Base-by-base conservation (phyloP, 2,329 filamentous ascomycete genomes). In the Fusarium annulatum region DNA sequence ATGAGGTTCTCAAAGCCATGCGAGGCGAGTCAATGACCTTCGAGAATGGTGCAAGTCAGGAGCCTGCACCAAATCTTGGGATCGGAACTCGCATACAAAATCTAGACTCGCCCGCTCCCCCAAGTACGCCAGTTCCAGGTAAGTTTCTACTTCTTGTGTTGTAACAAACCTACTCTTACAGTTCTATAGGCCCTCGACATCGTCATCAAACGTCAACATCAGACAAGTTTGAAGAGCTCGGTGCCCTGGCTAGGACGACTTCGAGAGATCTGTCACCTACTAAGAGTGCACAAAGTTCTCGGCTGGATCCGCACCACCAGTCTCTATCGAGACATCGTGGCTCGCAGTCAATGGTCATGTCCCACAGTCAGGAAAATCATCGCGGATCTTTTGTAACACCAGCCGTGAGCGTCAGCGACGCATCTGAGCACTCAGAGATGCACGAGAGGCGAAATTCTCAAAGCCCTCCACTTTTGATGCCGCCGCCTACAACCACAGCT, bases 1-100 rank as follows among this genome's bases (percentile, higher is more conserved):
- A 91, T 51, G 95, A 98, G 64, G 96, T 99, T 3, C 82, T 98
- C 43, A 87, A 87, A 15, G 93, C 90, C 5, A 94, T 97, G 82
- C 92, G 93, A 75, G 91, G 89, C 42, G 92, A 93, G 84, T 89
- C 82, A 74, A 19, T 74, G 42, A 84, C 80, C 48, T 79, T 87
- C 53, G 85, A 88, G 43, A 82, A 83, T 16, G 76, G 85, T 26
- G 79, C 82, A 55, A 82, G 81, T 53, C 76, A 79, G 33, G 79
- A 82, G 28, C 78, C 81, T 7, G 83, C 80, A 34, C 81, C 86
- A 39, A 72, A 82, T 9, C 74, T 85, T 5, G 83, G 82, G 3
- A 71, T 89, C 6, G 81, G 83, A 26, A 85, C 82, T 42, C 82
- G 88, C 18, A 86, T 90, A 23, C 88, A 89, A 67, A 89, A 83